A percentile compares a stretch with the other conserved stretches of the same genome.
phyloP scores from a whole-genome alignment of 2,329 filamentous ascomycete species.

The Fusarium pseudoanthophilum region DNA sequence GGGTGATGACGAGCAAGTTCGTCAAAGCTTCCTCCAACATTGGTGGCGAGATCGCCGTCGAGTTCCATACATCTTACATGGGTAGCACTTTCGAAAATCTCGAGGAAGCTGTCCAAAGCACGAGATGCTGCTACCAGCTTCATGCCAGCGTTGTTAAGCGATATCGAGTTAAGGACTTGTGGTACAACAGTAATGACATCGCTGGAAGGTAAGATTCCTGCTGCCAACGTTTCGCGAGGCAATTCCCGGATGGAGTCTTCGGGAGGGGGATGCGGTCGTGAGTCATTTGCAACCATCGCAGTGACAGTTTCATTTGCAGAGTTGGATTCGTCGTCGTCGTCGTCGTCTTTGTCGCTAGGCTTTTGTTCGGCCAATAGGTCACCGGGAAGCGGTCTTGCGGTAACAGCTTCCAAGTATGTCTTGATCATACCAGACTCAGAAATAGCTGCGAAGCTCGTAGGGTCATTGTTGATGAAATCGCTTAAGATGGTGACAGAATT shows the following conservation, averaged over 20 bases:
- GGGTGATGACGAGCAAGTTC: slow-evolving; percentile 96
- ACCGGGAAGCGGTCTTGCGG: slow-evolving; percentile 59
- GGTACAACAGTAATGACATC: slow-evolving; percentile 92
- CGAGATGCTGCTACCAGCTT: slow-evolving; percentile 85
- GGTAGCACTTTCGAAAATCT: slow-evolving; percentile 93
- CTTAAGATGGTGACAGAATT: slow-evolving; percentile 91
- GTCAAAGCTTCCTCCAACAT: slow-evolving; percentile 87
- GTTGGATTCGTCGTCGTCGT: slow-evolving; percentile 49
- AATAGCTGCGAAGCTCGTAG: slow-evolving; percentile 95
- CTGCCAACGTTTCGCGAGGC: slow-evolving; percentile 62
- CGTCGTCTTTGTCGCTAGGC: slow-evolving; percentile 46
- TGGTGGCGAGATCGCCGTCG: slow-evolving; percentile 75
- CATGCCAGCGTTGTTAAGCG: slow-evolving; percentile 87
- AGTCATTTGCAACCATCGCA: slow-evolving; percentile 50
- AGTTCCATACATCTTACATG: slow-evolving; percentile 87
- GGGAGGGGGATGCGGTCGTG: slow-evolving; percentile 64
- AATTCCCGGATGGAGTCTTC: slow-evolving; percentile 60
- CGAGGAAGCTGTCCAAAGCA: slow-evolving; percentile 87
- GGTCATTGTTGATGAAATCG: slow-evolving; percentile 98
- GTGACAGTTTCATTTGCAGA: slow-evolving; percentile 55
- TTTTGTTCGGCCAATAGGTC: slow-evolving; percentile 45
- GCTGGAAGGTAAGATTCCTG: slow-evolving; percentile 83
- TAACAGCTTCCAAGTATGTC: slow-evolving; percentile 86
- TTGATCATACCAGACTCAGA: slow-evolving; percentile 92
- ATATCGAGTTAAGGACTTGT: slow-evolving; percentile 91